These are phyloP conservation scores for Raphidocelis subcapitata DNA, from an alignment of 139 green algal species.

Conservation along the genomic window DNA sequence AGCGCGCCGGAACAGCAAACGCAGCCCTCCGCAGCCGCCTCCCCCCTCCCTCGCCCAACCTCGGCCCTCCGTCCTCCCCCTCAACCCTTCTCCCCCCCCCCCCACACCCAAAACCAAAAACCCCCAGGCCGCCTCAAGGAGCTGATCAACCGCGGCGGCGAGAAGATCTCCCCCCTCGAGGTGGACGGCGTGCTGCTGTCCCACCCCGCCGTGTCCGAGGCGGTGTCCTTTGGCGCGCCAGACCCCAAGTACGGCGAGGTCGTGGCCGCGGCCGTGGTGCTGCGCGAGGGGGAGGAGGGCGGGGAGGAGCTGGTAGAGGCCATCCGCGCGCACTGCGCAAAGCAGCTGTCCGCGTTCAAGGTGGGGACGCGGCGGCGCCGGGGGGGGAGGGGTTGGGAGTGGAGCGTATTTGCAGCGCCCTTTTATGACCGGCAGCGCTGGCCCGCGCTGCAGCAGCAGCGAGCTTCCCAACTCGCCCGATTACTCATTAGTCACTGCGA, in stretches of 20 bases:
- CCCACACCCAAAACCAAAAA: constrained; percentile 60
- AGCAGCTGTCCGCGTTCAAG: constrained; percentile 75
- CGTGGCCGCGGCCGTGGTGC: constrained; percentile 66
- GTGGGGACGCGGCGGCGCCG: constrained; percentile 23
- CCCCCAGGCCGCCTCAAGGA: constrained; percentile 90
- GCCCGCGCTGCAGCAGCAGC: too few relatives aligned
- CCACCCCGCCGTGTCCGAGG: constrained; percentile 75
- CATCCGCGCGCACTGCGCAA: constrained; percentile 23
- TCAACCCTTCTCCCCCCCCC: too few relatives aligned
- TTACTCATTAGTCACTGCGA: not conserved
- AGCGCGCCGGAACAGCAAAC: too few relatives aligned
- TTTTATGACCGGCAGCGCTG: too few relatives aligned
- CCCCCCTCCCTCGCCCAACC: too few relatives aligned
- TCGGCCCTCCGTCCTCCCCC: too few relatives aligned
- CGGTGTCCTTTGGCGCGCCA: constrained; percentile 78
- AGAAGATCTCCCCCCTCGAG: constrained; percentile 88
- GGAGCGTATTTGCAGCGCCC: too few relatives aligned
- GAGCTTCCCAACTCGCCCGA: too few relatives aligned
- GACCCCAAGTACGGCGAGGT: constrained; percentile 87
- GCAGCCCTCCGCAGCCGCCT: too few relatives aligned
- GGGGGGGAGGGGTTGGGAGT: not conserved
- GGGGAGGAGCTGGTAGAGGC: too few relatives aligned
- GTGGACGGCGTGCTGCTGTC: constrained; percentile 61
- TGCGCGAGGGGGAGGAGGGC: too few relatives aligned
- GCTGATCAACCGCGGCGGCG: constrained; percentile 89